phyloP scores from a whole-genome alignment of 78 protist species.

The Dictyostelium brefeldianum region DNA sequence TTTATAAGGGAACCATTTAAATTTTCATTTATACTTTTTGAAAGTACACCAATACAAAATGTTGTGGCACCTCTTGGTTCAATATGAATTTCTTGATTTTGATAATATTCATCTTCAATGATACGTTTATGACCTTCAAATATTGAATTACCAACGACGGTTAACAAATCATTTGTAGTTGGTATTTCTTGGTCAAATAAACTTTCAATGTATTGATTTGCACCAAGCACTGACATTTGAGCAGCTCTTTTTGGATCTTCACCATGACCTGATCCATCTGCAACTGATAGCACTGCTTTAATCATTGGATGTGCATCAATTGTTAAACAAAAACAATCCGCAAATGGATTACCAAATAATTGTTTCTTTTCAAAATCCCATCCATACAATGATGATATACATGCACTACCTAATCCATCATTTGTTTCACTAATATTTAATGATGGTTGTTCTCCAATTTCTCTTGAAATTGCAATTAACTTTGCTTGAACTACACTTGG shows the following conservation, averaged over 20 bases:
- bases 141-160: slow-evolving; percentile 40
- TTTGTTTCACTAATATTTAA: not conserved
- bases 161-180: slow-evolving; percentile 58
- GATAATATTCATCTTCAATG: slow-evolving; percentile 58
- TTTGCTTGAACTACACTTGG: not conserved
- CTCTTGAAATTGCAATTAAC: not conserved
- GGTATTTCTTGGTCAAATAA: slow-evolving; percentile 12
- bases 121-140: slow-evolving; percentile 67
- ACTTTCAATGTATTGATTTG: slow-evolving; percentile 71
- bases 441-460: slow-evolving; percentile 26
- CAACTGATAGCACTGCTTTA: slow-evolving; percentile 39
- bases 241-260: slow-evolving; percentile 68
- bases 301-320: slow-evolving; percentile 43
- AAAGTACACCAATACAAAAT: slow-evolving; percentile 37
- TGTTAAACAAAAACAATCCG: slow-evolving; percentile 51
- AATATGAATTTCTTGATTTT: slow-evolving; percentile 46
- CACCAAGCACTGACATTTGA: slow-evolving; percentile 50
- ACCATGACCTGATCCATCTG: slow-evolving; percentile 78
- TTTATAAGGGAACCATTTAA: not conserved
- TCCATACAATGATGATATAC: slow-evolving; percentile 61
- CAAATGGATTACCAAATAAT: slow-evolving; percentile 70
- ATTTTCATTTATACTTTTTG: slow-evolving; percentile 22
- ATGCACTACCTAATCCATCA: slow-evolving; percentile 37
- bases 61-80: slow-evolving; percentile 82
- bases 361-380: slow-evolving; percentile 75